These are phyloP conservation scores for Sedum album DNA, from an alignment of 164 flowering plant species.

Conservation along the genomic window DNA sequence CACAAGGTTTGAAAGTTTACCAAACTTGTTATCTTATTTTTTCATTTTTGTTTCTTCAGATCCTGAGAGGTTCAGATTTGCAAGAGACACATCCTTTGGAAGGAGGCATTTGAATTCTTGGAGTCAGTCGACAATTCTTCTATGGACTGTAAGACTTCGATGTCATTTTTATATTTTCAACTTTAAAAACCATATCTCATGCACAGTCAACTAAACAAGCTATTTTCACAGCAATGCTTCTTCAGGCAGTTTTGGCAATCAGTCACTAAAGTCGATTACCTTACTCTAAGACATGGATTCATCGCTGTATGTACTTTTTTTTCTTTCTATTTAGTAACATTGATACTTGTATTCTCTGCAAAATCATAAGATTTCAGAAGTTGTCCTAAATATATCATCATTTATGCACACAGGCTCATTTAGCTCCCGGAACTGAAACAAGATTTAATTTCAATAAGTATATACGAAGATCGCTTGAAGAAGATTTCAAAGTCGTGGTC, in stretches of 20 bases:
- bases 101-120: slow-evolving; percentile 40
- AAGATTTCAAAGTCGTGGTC: slow-evolving; percentile 81
- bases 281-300: slow-evolving; percentile 53
- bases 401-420: slow-evolving; percentile 33
- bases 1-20: neutral
- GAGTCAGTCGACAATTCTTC: slow-evolving; percentile 31
- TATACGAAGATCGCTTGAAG: slow-evolving; percentile 60
- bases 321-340: neutral
- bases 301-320: slow-evolving; percentile 26
- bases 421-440: slow-evolving; percentile 37
- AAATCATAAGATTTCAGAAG: neutral
- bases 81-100: slow-evolving; percentile 56
- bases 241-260: slow-evolving; percentile 46
- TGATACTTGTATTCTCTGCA: neutral
- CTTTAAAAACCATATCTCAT: neutral
- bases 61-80: slow-evolving; percentile 56
- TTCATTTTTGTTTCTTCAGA: slow-evolving; percentile 20
- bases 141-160: slow-evolving; percentile 42
- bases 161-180: neutral
- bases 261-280: slow-evolving; percentile 47
- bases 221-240: slow-evolving; percentile 39
- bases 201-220: neutral
- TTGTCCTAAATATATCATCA: slow-evolving; percentile 2
- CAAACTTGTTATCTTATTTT: neutral
- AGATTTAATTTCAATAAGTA: slow-evolving; percentile 46